phyloP scores from a whole-genome alignment of 2,329 filamentous ascomycete species.

The Epichloe elymi region DNA sequence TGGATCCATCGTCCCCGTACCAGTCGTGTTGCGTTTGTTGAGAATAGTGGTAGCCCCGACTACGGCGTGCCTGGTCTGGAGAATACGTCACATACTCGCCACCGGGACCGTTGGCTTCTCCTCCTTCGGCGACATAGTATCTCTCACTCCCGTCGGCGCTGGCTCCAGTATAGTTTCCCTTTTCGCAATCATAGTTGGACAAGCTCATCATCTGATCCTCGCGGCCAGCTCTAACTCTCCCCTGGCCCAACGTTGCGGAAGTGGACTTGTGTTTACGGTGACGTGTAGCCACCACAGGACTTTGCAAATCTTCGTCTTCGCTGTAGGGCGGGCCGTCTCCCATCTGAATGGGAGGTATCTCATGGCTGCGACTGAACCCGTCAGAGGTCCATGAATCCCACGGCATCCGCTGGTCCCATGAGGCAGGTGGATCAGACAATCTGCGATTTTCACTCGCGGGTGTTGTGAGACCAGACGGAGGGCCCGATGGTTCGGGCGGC shows the following conservation, averaged over 20 bases:
- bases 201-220: constrained; percentile 31
- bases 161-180: constrained; percentile 54
- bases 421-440: constrained; percentile 67
- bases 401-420: constrained; percentile 57
- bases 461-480: constrained; percentile 70
- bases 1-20: constrained; percentile 41
- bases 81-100: constrained; percentile 75
- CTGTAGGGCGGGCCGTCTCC: constrained; percentile 85
- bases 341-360: constrained; percentile 71
- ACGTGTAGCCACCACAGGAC: constrained; percentile 72
- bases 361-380: constrained; percentile 48
- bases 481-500: constrained; percentile 56
- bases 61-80: constrained; percentile 47
- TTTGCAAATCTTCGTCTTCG: constrained; percentile 89
- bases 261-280: constrained; percentile 78
- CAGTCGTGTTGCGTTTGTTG: constrained; percentile 34
- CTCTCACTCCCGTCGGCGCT: constrained; percentile 59
- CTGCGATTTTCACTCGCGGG: constrained; percentile 68
- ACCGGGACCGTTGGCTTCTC: constrained; percentile 61
- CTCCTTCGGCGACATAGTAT: constrained; percentile 58
- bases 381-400: constrained; percentile 44
- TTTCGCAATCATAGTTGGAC: constrained; percentile 42
- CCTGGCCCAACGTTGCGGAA: constrained; percentile 31
- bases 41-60: constrained; percentile 29
- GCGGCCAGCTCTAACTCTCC: constrained; percentile 32